phyloP scores from a whole-genome alignment of 305 asterid genomes.

The Fraxinus dipetala region DNA sequence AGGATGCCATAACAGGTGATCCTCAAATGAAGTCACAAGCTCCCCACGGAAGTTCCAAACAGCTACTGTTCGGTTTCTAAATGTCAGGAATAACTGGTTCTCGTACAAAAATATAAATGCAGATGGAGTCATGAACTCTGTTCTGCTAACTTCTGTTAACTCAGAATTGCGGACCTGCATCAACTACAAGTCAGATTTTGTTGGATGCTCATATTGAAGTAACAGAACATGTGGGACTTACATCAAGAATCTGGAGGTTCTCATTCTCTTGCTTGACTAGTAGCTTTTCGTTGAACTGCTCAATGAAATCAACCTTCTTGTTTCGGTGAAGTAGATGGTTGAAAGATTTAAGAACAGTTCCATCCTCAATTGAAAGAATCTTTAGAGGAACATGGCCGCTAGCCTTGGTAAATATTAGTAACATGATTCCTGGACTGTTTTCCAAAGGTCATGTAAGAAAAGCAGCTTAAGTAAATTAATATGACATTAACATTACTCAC shows the following conservation, averaged over 20 bases:
- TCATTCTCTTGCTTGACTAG: conserved; percentile 96
- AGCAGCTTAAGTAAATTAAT: not conserved
- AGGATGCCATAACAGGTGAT: conserved; percentile 88
- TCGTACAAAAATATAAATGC: conserved; percentile 91
- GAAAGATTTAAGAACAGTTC: conserved; percentile 83
- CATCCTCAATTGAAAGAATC: conserved; percentile 92
- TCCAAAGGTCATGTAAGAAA: not conserved
- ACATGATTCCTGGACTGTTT: conserved; percentile 45
- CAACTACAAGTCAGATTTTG: conserved; percentile 25
- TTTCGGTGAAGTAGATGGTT: conserved; percentile 84
- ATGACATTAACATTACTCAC: not conserved
- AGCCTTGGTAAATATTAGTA: conserved; percentile 68
- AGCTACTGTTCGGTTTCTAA: conserved; percentile 88
- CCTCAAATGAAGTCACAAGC: conserved; percentile 90
- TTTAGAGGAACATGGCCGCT: conserved; percentile 78
- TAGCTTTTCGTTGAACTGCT: conserved; percentile 93
- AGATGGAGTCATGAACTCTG: conserved; percentile 93
- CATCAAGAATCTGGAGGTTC: conserved; percentile 95
- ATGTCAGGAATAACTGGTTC: conserved; percentile 86
- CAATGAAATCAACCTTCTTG: conserved; percentile 98
- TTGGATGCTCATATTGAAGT: not conserved
- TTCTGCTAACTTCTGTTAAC: conserved; percentile 84
- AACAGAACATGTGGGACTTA: conserved; percentile 28
- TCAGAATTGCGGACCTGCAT: conserved; percentile 77
- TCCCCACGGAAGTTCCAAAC: conserved; percentile 98